phyloP scores from a whole-genome alignment of 805 yeast species.

The Starmerella kuoi region DNA sequence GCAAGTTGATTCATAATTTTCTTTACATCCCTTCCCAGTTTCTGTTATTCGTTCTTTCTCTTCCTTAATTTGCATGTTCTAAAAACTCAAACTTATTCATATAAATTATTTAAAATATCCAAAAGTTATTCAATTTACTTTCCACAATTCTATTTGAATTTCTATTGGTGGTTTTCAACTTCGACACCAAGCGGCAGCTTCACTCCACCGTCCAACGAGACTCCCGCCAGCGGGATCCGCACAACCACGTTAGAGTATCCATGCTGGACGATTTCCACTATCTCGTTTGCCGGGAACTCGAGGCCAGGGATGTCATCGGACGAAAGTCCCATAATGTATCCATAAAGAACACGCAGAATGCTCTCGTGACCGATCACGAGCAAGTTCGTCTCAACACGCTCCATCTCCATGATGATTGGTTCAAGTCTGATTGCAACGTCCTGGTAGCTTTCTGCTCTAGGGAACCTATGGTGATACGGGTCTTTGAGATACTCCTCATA shows the following conservation, averaged over 20 bases:
- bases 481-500: slow-evolving; percentile 52
- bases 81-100: too few species aligned
- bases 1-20: slow-evolving; percentile 1
- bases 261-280: slow-evolving; percentile 53
- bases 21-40: too few species aligned
- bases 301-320: slow-evolving; percentile 75
- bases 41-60: too few species aligned
- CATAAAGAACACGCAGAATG: slow-evolving; percentile 77
- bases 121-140: too few species aligned
- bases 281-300: slow-evolving; percentile 65
- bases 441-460: slow-evolving; percentile 90
- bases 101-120: too few species aligned
- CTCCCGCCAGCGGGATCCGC: slow-evolving; percentile 23
- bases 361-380: slow-evolving; percentile 89
- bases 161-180: slow-evolving; percentile 1
- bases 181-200: slow-evolving; percentile 13
- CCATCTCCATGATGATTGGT: slow-evolving; percentile 86
- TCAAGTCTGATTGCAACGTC: slow-evolving; percentile 91
- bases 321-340: slow-evolving; percentile 86
- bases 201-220: slow-evolving; percentile 21
- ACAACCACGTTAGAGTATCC: slow-evolving; percentile 22
- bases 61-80: too few species aligned
- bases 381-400: slow-evolving; percentile 68
- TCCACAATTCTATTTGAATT: too few species aligned
- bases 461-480: slow-evolving; percentile 86